Base-by-base conservation (phyloP, 2,329 filamentous ascomycete genomes). In the Fusarium sp. region DNA sequence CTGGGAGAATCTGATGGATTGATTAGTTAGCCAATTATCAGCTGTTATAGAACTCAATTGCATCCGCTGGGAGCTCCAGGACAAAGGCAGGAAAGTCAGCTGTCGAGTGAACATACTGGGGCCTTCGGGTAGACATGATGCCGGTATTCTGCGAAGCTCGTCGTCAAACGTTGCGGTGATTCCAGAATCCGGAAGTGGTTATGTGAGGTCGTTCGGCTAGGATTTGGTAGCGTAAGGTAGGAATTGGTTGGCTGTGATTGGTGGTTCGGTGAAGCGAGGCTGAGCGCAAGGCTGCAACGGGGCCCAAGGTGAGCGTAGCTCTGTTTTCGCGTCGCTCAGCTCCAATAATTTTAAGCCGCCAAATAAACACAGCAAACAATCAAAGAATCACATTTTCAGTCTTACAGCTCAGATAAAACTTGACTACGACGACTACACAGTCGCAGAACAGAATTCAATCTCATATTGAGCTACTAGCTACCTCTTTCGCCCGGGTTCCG, bases 1-100 rank as follows among this genome's bases (percentile, higher is more conserved):
- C 87, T 98, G 94, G 87, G 94, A 95, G 92, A 98, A 98, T 84
- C 96, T 98, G 82, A 76, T 75, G 54, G 64, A 76, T 81, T 73
- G 79, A 82, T 75, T 69, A 70, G 63, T 81, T 77, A 78, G 77
- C 75, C 71, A 74, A 69, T 69, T 64, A 70, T 72, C 59, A 66
- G 38, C 28, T 64, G 42, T 60, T 63, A 39, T 57, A 54, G 61
- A 35, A 58, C 58, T 69, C 74, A 78, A 80, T 80, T 80, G 65
- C 58, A 63, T 52, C 44, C 48, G 47, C 61, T 33, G 39, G 59
- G 22, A 52, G 63, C 36, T 60, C 64, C 39, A 24, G 33, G n/a
- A 36, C 17, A 41, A 47, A 31, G 26, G 38, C 20, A 47, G 20
- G 28, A 26, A 35, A 48, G 36, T 31, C 7, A 22, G 6, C 59